Percentiles rank a stretch among this genome's conserved stretches.
These are phyloP conservation scores for Paraglomus occultum DNA, from an alignment of 192 early-diverging fungal species.

Conservation along the genomic window DNA sequence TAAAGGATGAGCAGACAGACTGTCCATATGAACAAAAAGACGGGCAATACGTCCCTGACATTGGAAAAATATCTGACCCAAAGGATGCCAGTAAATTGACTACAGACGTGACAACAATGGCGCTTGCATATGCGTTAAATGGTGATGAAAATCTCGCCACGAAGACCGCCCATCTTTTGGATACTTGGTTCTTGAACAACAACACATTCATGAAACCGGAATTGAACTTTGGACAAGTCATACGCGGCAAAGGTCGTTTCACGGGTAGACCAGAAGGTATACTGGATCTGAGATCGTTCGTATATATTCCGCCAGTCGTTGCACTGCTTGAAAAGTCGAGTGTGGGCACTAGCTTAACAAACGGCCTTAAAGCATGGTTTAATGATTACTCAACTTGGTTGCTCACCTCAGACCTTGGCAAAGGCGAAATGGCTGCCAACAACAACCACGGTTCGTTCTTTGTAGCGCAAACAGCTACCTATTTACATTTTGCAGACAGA, in stretches of 20 bases:
- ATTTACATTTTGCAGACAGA: slow-evolving; percentile 26
- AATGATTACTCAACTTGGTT: slow-evolving; percentile 35
- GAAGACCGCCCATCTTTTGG: slow-evolving; percentile 10
- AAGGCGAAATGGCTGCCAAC: slow-evolving; percentile 9
- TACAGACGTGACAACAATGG: not conserved
- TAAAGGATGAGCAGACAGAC: not conserved
- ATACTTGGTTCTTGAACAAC: slow-evolving; percentile 7
- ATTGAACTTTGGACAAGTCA: not conserved
- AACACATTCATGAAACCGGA: not conserved
- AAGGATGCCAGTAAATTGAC: not conserved
- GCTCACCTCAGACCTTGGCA: slow-evolving; percentile 28
- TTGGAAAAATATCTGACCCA: slow-evolving; percentile 13
- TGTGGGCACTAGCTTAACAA: not conserved
- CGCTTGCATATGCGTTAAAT: not conserved
- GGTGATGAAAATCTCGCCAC: slow-evolving; percentile 6
- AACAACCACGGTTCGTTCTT: slow-evolving; percentile 41
- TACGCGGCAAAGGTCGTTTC: not conserved
- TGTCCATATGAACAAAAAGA: not conserved
- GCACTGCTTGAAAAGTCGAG: not conserved
- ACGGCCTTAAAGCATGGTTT: slow-evolving; percentile 31
- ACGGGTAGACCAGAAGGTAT: not conserved
- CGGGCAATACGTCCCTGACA: not conserved
- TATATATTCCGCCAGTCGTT: not conserved
- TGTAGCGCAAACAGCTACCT: slow-evolving; percentile 34
- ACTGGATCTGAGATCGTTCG: slow-evolving; percentile 5